Evolutionary conservation across 2,329 filamentous ascomycete species (phyloP).

Genomic region (Neofusicoccum kwambonambiense): DNA sequence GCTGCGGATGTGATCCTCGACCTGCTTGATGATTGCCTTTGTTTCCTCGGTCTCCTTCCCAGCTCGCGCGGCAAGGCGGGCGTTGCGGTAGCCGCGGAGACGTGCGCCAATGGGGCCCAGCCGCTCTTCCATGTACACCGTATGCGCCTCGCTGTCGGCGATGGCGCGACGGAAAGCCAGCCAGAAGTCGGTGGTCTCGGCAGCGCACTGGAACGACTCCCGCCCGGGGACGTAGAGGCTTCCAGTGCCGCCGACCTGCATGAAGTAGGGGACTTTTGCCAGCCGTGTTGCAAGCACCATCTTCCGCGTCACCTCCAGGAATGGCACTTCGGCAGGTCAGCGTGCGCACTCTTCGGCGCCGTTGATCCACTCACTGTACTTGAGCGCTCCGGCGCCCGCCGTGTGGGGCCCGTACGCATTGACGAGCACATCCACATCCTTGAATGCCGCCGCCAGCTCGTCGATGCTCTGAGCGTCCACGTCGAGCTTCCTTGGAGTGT

Average conservation of each 20-base stretch:
- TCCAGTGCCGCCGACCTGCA: conserved; percentile 37
- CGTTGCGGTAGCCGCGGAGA: conserved; percentile 29
- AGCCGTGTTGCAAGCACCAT: conserved; percentile 33
- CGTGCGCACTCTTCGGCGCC: background rate
- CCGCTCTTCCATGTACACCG: conserved; percentile 36
- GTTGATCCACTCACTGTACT: conserved; percentile 29
- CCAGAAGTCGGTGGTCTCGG: conserved; percentile 35
- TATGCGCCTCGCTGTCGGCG: conserved; percentile 34
- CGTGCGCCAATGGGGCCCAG: conserved; percentile 31
- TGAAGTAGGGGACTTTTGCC: conserved; percentile 30
- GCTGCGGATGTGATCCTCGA: conserved; percentile 24
- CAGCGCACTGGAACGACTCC: conserved; percentile 19
- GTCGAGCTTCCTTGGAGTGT: conserved; percentile 29
- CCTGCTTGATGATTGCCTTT: background rate
- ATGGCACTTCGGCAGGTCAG: conserved; percentile 27
- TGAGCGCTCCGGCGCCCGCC: conserved; percentile 26
- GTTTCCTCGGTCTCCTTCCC: conserved; percentile 18
- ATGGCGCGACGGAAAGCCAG: conserved; percentile 36
- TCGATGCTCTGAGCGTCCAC: conserved; percentile 27
- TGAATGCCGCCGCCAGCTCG: conserved; percentile 29
- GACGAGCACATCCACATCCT: conserved; percentile 32
- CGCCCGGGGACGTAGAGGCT: conserved; percentile 31
- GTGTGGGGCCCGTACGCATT: conserved; percentile 36
- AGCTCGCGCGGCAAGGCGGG: conserved; percentile 25
- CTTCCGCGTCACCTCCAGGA: conserved; percentile 35